These are phyloP conservation scores for Scedosporium aurantiacum DNA, from an alignment of 2,329 filamentous ascomycete species.

Conservation along the genomic window DNA sequence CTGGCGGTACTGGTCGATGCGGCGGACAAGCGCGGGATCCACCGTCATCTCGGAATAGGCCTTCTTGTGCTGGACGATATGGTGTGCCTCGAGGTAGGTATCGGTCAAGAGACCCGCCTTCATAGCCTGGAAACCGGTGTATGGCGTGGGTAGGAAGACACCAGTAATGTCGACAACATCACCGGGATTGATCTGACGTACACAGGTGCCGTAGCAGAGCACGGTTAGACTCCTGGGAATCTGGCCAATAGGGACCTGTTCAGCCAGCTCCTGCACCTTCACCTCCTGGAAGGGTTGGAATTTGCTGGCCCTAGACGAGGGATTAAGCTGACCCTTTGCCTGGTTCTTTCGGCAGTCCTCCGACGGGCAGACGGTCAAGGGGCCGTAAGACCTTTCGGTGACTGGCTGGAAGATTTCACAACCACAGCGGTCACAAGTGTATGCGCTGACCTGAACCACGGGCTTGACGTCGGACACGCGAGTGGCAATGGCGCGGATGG, in stretches of 20 bases:
- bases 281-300: constrained; percentile 97
- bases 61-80: constrained; percentile 94
- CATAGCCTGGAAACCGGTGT: constrained; percentile 98
- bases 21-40: constrained; percentile 65
- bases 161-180: constrained; percentile 90
- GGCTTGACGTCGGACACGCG: constrained; percentile 97
- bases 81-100: constrained; percentile 90
- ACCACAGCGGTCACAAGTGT: constrained; percentile 92
- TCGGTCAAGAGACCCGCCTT: constrained; percentile 92
- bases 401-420: constrained; percentile 97
- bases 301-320: constrained; percentile 92
- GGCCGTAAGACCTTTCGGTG: constrained; percentile 80
- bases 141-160: constrained; percentile 92
- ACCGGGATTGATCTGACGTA: constrained; percentile 80
- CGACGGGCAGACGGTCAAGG: constrained; percentile 77
- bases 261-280: constrained; percentile 98
- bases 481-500: constrained; percentile 85
- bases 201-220: constrained; percentile 77
- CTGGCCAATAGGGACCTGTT: constrained; percentile 95
- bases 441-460: constrained; percentile 92
- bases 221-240: constrained; percentile 88
- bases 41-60: constrained; percentile 88
- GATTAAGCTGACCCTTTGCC: constrained; percentile 83
- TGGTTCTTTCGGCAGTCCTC: constrained; percentile 85
- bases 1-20: constrained; percentile 75